These are phyloP conservation scores for Sporisorium reilianum DNA, from an alignment of 1,284 basidiomycete genomes.

Conservation along the genomic window DNA sequence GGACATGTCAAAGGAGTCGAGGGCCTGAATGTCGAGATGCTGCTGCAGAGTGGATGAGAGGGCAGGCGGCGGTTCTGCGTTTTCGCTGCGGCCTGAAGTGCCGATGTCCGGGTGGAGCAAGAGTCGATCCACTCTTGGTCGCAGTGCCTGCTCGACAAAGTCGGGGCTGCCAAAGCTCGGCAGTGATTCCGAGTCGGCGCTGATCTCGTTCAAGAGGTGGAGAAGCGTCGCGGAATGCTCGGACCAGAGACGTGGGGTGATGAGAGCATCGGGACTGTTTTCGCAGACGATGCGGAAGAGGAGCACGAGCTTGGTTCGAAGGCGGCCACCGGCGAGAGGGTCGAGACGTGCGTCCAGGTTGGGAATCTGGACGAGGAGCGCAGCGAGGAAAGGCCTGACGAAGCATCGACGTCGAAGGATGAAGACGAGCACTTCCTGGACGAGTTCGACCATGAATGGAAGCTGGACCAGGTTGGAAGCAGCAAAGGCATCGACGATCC, in stretches of 20 bases:
- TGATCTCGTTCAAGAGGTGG: constrained; percentile 30
- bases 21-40: constrained; percentile 36
- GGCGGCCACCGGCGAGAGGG: constrained; percentile 15
- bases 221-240: constrained; percentile 30
- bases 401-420: constrained; percentile 41
- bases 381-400: constrained; percentile 28
- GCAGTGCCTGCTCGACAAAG: constrained; percentile 23
- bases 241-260: constrained; percentile 74
- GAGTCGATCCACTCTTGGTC: constrained; percentile 32
- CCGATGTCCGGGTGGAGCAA: constrained; percentile 8
- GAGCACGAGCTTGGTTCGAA: constrained; percentile 37
- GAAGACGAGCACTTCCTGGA: constrained; percentile 42
- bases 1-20: constrained; percentile 46
- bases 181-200: constrained; percentile 10
- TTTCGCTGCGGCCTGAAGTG: not conserved
- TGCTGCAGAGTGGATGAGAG: constrained; percentile 15
- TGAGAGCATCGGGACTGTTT: constrained; percentile 75
- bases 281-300: constrained; percentile 43
- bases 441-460: constrained; percentile 44
- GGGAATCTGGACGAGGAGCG: constrained; percentile 31
- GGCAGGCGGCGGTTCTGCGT: not conserved
- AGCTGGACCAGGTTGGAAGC: constrained; percentile 47
- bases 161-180: not conserved
- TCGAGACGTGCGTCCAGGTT: constrained; percentile 29
- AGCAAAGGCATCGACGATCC: constrained; percentile 84